A percentile compares a stretch with the other conserved stretches of the same genome.
Evolutionary conservation across 1,284 basidiomycete genomes (phyloP).

Genomic region (Leccinum olivaceoglutinosum): DNA sequence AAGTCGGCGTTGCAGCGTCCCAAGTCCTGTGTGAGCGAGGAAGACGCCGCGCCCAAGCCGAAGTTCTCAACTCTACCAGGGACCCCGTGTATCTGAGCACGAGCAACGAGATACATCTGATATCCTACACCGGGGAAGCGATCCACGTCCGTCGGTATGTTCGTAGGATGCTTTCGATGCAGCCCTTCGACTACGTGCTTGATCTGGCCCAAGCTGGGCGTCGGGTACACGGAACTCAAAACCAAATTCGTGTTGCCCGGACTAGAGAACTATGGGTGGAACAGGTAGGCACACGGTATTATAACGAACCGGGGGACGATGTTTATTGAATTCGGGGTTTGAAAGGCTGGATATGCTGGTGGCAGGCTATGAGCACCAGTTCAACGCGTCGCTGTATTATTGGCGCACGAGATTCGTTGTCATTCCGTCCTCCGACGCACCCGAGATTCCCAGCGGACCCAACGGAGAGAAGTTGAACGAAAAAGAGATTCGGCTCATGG

Average conservation of each 20-base stretch:
- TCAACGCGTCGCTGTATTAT: constrained; percentile 80
- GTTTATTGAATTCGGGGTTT: not conserved
- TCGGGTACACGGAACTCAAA: constrained; percentile 77
- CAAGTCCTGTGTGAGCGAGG: constrained; percentile 53
- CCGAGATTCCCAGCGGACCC: constrained; percentile 48
- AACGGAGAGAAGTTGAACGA: constrained; percentile 72
- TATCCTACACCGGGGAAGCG: constrained; percentile 82
- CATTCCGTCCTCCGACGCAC: constrained; percentile 77
- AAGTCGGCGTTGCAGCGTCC: constrained; percentile 37
- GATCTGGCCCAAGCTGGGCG: constrained; percentile 89
- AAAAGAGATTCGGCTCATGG: constrained; percentile 84
- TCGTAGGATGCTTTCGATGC: constrained; percentile 60
- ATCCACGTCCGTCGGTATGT: constrained; percentile 89
- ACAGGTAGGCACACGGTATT: constrained; percentile 43
- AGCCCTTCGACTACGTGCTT: constrained; percentile 80
- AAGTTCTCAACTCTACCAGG: constrained; percentile 60
- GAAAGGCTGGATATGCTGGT: constrained; percentile 74
- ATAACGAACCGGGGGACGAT: constrained; percentile 12
- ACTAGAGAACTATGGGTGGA: constrained; percentile 80
- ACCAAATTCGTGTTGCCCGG: constrained; percentile 79
- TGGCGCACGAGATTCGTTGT: constrained; percentile 96
- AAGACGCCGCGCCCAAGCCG: constrained; percentile 52
- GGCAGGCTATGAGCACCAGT: constrained; percentile 79
- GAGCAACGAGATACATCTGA: constrained; percentile 91
- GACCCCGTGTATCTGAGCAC: constrained; percentile 89